phyloP scores from a whole-genome alignment of 2,329 filamentous ascomycete species.

The Sporothrix pseudoabietina region DNA sequence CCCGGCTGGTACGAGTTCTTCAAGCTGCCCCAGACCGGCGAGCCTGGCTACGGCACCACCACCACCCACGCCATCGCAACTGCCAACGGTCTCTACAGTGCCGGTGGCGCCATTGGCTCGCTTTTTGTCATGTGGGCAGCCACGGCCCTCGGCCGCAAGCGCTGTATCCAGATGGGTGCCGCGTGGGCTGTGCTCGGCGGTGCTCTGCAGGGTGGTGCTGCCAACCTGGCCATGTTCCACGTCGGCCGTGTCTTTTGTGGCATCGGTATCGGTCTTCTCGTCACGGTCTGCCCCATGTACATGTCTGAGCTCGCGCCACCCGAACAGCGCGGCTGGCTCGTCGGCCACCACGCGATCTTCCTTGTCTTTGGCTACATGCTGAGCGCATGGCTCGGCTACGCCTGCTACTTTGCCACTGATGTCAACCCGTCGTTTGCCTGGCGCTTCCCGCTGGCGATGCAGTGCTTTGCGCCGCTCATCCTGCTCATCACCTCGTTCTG shows the following conservation, averaged over 20 bases:
- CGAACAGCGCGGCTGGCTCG: constrained; percentile 48
- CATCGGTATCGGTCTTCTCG: constrained; percentile 48
- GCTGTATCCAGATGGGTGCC: constrained; percentile 51
- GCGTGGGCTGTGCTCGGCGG: constrained; percentile 50
- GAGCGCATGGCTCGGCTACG: constrained; percentile 49
- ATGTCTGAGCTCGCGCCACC: constrained; percentile 48
- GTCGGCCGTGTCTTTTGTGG: constrained; percentile 48
- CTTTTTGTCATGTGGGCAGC: constrained; percentile 55
- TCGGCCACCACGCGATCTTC: constrained; percentile 51
- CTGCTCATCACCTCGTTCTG: constrained; percentile 47
- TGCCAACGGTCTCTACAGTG: constrained; percentile 37
- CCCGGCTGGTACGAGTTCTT: constrained; percentile 56
- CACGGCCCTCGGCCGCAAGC: constrained; percentile 48
- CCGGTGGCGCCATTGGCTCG: constrained; percentile 51
- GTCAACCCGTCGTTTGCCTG: constrained; percentile 46
- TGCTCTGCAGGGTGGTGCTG: constrained; percentile 50
- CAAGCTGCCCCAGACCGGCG: constrained; percentile 47
- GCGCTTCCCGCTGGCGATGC: constrained; percentile 49
- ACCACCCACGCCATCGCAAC: constrained; percentile 53
- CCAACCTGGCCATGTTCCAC: constrained; percentile 50
- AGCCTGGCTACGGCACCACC: constrained; percentile 49
- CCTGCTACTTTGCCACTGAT: constrained; percentile 46
- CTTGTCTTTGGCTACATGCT: constrained; percentile 52
- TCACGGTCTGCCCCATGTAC: constrained; percentile 50
- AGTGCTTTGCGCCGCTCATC: constrained; percentile 41